Base-by-base conservation (phyloP, 225 moss, liverwort and hornwort genomes). In the Pseudoscleropodium purum region DNA sequence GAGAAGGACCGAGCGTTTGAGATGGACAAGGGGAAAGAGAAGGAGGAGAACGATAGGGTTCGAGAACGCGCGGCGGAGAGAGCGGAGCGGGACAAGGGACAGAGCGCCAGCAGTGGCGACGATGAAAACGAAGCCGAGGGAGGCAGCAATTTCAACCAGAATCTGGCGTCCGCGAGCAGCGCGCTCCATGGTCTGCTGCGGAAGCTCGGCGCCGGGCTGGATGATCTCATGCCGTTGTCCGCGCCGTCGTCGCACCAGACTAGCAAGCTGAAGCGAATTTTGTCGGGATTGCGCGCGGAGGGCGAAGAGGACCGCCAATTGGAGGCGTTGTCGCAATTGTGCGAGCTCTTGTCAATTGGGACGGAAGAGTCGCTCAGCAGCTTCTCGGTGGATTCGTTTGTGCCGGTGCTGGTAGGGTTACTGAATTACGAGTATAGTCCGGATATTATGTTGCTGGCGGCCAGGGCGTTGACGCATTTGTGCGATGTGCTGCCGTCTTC, bases 401-500 rank as follows among this genome's bases (percentile, higher is more conserved):
- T 99, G 90, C 99, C 99, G 62, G 95, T 97, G 82, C 94, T 99
- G 89, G 99, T 99, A 90, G 97, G 97, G 89, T 96, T 99, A 90
- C 95, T 99, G 91, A 99, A 99, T 95, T 95, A 94, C 90, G 99
- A 99, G 94, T 96, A 94, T 89, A 97, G 96, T 87, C 97, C 99
- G 85, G 97, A 99, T 63, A 99, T 99, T 90, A 99, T 99, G 99
- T 81, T 99, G 88, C 94, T 99, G 93, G 99, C 99, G 88, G 99
- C 97, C 81, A 95, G 99, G 94, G 99, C 99, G 90, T 94, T 99
- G 96, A 99, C 97, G 81, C 99, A 99, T 94, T 89, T 99, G 89
- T 99, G 99, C 93, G 99, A 99, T 90, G 99, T 99, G 93, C 94
- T 99, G 88, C 99, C 99, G 89, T 97, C 99, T 89, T 99, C 99